Conservation (phyloP, 495 filamentous ascomycete genomes). For the Cercophora newfieldiana region DNA sequence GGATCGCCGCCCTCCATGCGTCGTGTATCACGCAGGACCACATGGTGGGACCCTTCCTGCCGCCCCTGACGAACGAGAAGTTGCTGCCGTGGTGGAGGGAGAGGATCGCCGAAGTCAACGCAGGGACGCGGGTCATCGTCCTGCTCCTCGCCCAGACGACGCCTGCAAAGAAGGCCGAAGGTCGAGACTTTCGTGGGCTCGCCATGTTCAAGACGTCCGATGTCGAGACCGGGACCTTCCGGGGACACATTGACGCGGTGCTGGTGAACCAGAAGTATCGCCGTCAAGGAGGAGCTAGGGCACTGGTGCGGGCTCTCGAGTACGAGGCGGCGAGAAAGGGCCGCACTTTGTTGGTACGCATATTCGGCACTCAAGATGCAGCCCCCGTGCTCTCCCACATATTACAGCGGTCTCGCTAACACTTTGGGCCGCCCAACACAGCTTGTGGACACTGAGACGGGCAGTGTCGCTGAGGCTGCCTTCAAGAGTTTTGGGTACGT, state of each 20-base stretch:
- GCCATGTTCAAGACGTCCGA: slow-evolving; percentile 40
- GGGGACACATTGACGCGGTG: slow-evolving; percentile 41
- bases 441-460: slow-evolving; percentile 39
- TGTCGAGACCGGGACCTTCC: slow-evolving; percentile 38
- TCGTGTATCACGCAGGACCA: slow-evolving; percentile 40
- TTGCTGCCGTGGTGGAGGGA: slow-evolving; percentile 44
- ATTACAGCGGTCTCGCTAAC: not conserved
- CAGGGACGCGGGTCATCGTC: slow-evolving; percentile 36
- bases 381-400: not conserved
- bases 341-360: slow-evolving; percentile 39
- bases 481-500: slow-evolving; percentile 40
- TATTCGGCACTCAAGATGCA: not conserved
- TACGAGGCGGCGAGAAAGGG: slow-evolving; percentile 37
- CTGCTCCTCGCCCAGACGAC: slow-evolving; percentile 33
- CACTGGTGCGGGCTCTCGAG: slow-evolving; percentile 39
- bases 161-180: slow-evolving; percentile 27
- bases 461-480: slow-evolving; percentile 34
- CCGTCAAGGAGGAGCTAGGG: slow-evolving; percentile 32
- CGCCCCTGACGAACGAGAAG: slow-evolving; percentile 40
- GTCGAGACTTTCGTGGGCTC: slow-evolving; percentile 38
- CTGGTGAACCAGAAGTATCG: slow-evolving; percentile 36
- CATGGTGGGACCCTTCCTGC: slow-evolving; percentile 42
- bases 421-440: slow-evolving; percentile 11
- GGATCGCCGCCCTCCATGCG: slow-evolving; percentile 43
- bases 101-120: slow-evolving; percentile 35